A percentile compares a stretch with the other conserved stretches of the same genome.
phyloP scores from a whole-genome alignment of 805 yeast species.

The Kregervanrija delftensis region DNA sequence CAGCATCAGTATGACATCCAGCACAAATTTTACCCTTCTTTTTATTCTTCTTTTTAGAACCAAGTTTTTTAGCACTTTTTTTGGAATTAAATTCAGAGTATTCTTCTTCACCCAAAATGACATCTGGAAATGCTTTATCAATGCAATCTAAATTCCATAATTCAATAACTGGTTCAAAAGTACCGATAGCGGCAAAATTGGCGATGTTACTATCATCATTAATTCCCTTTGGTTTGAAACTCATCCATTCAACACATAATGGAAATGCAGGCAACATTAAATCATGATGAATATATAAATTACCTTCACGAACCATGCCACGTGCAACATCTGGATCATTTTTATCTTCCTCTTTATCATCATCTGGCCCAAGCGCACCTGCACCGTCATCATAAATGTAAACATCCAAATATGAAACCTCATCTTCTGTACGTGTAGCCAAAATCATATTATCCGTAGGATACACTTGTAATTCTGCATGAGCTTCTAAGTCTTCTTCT shows the following conservation, averaged over 20 bases:
- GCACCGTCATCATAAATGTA: conserved; percentile 94
- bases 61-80: conserved; percentile 11
- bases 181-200: conserved; percentile 93
- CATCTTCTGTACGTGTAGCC: conserved; percentile 95
- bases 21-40: conserved; percentile 50
- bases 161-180: conserved; percentile 96
- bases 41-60: conserved; percentile 29
- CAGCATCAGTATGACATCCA: conserved; percentile 86
- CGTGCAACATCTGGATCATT: conserved; percentile 67
- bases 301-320: conserved; percentile 65
- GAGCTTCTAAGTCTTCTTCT: conserved; percentile 66
- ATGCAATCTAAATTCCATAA: conserved; percentile 91
- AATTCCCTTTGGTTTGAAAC: conserved; percentile 53
- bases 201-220: conserved; percentile 49
- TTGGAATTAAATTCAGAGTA: conserved; percentile 20
- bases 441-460: conserved; percentile 86
- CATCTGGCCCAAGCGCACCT: conserved; percentile 51
- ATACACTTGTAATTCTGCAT: conserved; percentile 75
- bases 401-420: conserved; percentile 83
- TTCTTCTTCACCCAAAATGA: conserved; percentile 76
- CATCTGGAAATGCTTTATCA: conserved; percentile 92
- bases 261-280: conserved; percentile 97
- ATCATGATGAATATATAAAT: conserved; percentile 91
- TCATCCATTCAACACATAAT: conserved; percentile 91
- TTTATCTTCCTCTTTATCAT: conserved; percentile 56